A percentile compares a stretch with the other conserved stretches of the same genome.
Evolutionary conservation across 495 filamentous ascomycete species (phyloP).

Genomic region (Thermochaetoides thermophila): DNA sequence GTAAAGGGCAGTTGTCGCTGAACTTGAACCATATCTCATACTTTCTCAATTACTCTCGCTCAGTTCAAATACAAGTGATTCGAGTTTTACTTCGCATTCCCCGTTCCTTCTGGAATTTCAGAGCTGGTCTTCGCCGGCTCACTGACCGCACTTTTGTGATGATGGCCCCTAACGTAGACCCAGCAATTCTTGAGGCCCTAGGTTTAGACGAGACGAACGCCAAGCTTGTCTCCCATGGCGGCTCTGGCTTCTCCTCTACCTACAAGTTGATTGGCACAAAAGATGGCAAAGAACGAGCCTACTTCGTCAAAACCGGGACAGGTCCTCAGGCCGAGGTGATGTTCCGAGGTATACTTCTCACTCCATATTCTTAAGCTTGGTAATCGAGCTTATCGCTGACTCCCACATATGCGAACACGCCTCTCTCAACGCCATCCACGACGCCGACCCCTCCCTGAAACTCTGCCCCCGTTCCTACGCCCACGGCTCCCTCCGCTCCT

Average conservation of each 20-base stretch:
- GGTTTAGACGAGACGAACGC: conserved; percentile 43
- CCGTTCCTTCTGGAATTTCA: too few species aligned
- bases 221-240: conserved; percentile 48
- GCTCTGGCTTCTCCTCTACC: conserved; percentile 61
- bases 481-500: conserved; percentile 44
- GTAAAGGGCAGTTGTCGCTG: too few species aligned
- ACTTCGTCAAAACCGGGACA: conserved; percentile 69
- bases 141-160: too few species aligned
- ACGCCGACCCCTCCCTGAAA: conserved; percentile 55
- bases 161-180: conserved; percentile 27
- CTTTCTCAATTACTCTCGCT: too few species aligned
- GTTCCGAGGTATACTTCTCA: conserved; percentile 42
- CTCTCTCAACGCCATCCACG: conserved; percentile 68
- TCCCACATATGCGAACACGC: conserved; percentile 50
- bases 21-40: too few species aligned
- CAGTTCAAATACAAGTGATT: too few species aligned
- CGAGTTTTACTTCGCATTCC: too few species aligned
- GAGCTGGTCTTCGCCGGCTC: too few species aligned
- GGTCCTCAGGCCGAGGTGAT: conserved; percentile 52
- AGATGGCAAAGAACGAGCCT: conserved; percentile 41
- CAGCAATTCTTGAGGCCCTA: conserved; percentile 49
- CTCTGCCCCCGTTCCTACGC: conserved; percentile 64
- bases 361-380: too few species aligned
- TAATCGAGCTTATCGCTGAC: not conserved
- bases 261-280: conserved; percentile 42